Base-by-base conservation (phyloP, 2,329 filamentous ascomycete species). In the Hypoxylon sp. region DNA sequence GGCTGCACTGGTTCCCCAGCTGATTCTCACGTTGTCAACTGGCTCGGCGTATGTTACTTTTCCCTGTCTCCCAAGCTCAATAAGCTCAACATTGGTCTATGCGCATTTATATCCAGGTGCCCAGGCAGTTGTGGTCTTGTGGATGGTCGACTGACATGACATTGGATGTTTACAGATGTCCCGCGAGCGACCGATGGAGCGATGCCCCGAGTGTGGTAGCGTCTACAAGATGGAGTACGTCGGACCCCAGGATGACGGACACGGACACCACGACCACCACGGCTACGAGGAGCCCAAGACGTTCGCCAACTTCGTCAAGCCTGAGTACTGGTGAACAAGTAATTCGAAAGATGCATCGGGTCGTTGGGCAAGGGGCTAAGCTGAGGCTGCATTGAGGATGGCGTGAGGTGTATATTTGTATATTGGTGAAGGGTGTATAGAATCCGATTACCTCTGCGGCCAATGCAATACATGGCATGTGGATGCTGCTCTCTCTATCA, bases 161-260 rank as follows among this genome's bases (percentile, higher is more conserved):
- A 35, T 17, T n/a, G n/a, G n/a, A n/a, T n/a, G 12, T 26, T 1
- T 50, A 23, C 50, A 94, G 90, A 83, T 95, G 69, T 88, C 89
- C 72, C 90, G 90, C 71, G 87, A 94, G 52, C 91, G 94, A 72
- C 94, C 94, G 51, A 76, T 96, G 66, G 90, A 95, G 81, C 91
- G 94, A 74, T 99, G 94, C 86, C 86, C 86, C 70, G 94, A 99
- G 82, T 99, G 94, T 78, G 94, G 94, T 65, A 90, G 86, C 73
- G 90, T 94, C 64, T 92, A 96, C 82, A 95, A 96, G 87, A 94
- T 97, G 90, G 88, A 97, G 73, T 99, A 96, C 76, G 78, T 96
- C 63, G 94, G 94, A 57, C 86, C 91, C 41, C 73, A 86, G 71
- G 89, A 94, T 62, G 87, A 92, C 72, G 76, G 79, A 67, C 83